Percentiles rank a stretch among this genome's conserved stretches.
phyloP scores from a whole-genome alignment of 1,139 yeast species.

The Pichia sp. region DNA sequence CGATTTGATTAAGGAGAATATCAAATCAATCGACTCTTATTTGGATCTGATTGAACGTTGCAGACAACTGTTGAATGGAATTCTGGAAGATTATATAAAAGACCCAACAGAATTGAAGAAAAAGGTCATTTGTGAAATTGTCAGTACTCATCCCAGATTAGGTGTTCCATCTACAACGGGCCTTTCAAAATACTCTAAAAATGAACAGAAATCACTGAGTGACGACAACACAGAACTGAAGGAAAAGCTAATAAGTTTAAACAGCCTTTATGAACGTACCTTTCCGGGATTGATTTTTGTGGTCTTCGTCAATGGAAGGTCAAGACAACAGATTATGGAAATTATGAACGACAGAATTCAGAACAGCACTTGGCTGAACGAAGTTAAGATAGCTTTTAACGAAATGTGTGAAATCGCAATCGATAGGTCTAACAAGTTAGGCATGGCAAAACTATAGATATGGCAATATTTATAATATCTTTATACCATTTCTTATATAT shows the following conservation, averaged over 20 bases:
- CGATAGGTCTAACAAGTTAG: constrained; percentile 58
- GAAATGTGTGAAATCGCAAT: constrained; percentile 89
- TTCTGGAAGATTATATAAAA: constrained; percentile 26
- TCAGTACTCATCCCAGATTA: constrained; percentile 87
- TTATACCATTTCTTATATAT: too few species aligned
- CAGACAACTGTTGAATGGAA: constrained; percentile 15
- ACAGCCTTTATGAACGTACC: constrained; percentile 51
- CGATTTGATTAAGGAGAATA: too few species aligned
- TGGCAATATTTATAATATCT: too few species aligned
- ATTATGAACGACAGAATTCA: constrained; percentile 57
- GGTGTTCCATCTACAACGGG: constrained; percentile 45
- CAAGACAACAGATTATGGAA: constrained; percentile 54
- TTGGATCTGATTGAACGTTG: constrained; percentile 39
- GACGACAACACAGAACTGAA: constrained; percentile 36
- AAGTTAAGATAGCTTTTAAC: constrained; percentile 59
- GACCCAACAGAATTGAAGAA: not conserved
- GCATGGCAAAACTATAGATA: constrained; percentile 4
- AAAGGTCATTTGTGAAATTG: constrained; percentile 31
- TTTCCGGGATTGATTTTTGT: constrained; percentile 86
- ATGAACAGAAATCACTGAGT: constrained; percentile 59
- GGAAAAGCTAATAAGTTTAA: constrained; percentile 40
- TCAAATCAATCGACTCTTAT: constrained; percentile 25
- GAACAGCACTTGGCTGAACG: constrained; percentile 42
- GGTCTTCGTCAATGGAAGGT: constrained; percentile 83
- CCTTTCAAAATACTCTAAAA: constrained; percentile 56